Evolutionary conservation across 768 basidiomycete species (phyloP).

Genomic region (Dioszegia crocea): DNA sequence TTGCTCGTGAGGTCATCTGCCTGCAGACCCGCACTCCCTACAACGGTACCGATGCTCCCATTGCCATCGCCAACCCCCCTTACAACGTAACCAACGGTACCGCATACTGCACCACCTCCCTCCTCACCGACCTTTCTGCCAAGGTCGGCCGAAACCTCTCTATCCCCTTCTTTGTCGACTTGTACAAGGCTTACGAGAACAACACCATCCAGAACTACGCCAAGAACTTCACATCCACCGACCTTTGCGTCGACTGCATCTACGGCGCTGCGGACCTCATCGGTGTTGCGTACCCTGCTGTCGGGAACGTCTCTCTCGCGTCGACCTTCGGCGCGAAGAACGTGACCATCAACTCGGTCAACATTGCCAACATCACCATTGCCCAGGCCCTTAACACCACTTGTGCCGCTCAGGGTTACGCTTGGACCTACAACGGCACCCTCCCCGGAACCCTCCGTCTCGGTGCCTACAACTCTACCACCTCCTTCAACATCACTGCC

Average conservation of each 20-base stretch:
- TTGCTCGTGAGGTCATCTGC: conserved; percentile 43
- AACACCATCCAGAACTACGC: conserved; percentile 24
- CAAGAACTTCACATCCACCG: conserved; percentile 19
- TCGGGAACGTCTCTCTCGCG: conserved; percentile 23
- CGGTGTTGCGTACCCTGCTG: conserved; percentile 25
- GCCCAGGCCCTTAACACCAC: conserved; percentile 21
- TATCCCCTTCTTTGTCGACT: conserved; percentile 21
- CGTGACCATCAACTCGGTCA: conserved; percentile 25
- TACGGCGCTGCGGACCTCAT: conserved; percentile 42
- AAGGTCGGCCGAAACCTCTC: conserved; percentile 44
- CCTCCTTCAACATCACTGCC: conserved; percentile 26
- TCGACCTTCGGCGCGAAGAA: conserved; percentile 6
- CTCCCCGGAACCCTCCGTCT: conserved; percentile 39
- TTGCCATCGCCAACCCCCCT: conserved; percentile 22
- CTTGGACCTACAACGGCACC: conserved; percentile 27
- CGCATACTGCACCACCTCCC: conserved; percentile 39
- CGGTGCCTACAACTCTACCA: conserved; percentile 41
- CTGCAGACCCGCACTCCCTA: conserved; percentile 16
- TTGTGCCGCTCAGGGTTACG: conserved; percentile 25
- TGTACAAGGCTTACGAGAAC: conserved; percentile 29
- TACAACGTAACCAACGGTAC: conserved; percentile 45
- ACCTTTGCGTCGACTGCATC: conserved; percentile 44
- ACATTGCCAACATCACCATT: conserved; percentile 24
- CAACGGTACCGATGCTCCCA: conserved; percentile 18
- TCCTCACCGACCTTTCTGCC: conserved; percentile 35